Evolutionary conservation across 2,329 filamentous ascomycete species (phyloP), one percentile per base, ranked within the genome.

Genomic region (Fusarium gaditjirri): DNA sequence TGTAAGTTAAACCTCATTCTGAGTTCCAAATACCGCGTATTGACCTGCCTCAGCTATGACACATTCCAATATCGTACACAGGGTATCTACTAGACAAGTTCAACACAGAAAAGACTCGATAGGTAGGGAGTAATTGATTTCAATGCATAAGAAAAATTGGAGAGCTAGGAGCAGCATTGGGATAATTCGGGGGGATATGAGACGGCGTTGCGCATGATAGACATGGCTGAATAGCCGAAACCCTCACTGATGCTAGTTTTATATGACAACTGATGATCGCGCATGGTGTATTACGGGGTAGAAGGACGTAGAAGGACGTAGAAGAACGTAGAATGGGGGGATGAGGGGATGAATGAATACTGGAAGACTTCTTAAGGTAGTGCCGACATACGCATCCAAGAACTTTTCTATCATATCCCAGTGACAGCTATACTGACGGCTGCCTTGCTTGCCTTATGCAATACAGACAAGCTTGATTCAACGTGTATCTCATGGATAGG

Each of bases 41-140:
- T 75, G 38, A 75, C 68, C 4, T 21, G 38, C 19, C 7, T n/a
- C 44, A 94, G 92, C 82, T 94, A 94, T 78, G 92, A 94, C 82
- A 94, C 92, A 70, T 95, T 94, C 84, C 93, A 95, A 84, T 95
- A 95, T 83, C 90, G 93, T 78, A 95, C 93, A 39, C 93, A 95
- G 82, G 93, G 93, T 75, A 95, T 95, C 82, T 95, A 95, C 82
- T 95, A 88, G 72, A 58, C 53, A 49, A 60, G n/a, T 29, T 49
- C 56, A 29, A 43, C 49, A 57, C 38, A 38, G 68, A 38, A 41
- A 50, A 56, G 41, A 59, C 50, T 36, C 47, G 38, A 42, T 14
- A 68, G 55, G 46, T 25, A 69, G 65, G 56, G 21, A 53, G 29
- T 46, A 47, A 58, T 58, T 43, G 49, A 54, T 62, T 71, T 60